Conservation (phyloP, 176 grass and related monocot species). For the Otatea glauca region DNA sequence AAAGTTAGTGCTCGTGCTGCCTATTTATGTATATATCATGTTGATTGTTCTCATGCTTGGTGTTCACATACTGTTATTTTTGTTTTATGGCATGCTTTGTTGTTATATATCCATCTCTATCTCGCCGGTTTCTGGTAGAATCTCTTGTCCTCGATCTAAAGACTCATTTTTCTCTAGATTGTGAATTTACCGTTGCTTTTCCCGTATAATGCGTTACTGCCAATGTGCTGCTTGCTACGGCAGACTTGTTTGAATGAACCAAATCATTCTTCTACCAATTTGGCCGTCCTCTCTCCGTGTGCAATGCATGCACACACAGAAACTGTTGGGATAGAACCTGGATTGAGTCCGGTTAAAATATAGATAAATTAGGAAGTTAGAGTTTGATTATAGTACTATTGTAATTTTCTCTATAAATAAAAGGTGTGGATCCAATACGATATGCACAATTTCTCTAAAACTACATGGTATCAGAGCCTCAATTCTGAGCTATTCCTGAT, state of each 20-base stretch:
- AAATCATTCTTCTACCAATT: background rate
- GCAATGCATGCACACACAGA: background rate
- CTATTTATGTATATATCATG: slow-evolving; percentile 5
- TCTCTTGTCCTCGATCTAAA: background rate
- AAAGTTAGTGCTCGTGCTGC: background rate
- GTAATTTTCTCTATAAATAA: too few relatives aligned
- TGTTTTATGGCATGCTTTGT: background rate
- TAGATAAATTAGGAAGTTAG: too few relatives aligned
- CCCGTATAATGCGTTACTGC: background rate
- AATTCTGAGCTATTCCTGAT: too few relatives aligned
- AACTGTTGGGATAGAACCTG: too few relatives aligned
- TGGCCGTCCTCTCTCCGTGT: too few relatives aligned
- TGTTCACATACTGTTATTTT: background rate
- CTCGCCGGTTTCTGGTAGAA: background rate
- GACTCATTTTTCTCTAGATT: background rate
- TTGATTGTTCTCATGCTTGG: background rate
- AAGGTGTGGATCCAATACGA: too few relatives aligned
- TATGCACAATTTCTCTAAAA: too few relatives aligned
- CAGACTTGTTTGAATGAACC: background rate
- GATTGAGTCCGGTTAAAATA: too few relatives aligned
- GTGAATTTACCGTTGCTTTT: background rate
- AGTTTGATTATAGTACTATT: too few relatives aligned
- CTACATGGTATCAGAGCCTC: too few relatives aligned
- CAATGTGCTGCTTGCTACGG: background rate
- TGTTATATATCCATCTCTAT: slow-evolving; percentile 8